Base-by-base conservation (phyloP, 2,329 filamentous ascomycete genomes). In the Trichoderma asperellum region DNA sequence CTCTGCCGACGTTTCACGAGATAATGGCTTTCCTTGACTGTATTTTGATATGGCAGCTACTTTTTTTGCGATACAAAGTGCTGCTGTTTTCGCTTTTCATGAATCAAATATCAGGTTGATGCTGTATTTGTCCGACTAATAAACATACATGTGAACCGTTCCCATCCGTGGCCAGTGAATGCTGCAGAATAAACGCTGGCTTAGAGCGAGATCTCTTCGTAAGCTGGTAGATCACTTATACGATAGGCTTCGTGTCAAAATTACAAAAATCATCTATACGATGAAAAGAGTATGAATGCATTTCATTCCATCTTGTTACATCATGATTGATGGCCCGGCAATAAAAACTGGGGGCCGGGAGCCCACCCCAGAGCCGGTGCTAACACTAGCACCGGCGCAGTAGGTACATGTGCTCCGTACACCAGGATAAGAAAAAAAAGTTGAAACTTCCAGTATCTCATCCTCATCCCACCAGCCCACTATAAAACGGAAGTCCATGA, bases 401-500 rank as follows among this genome's bases (percentile, higher is more conserved):
- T 32, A 32, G 32, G 32, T 32, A 32, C 32, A 49, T 21, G 10
- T 49, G 32, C 43, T 37, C 56, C 65, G 56, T 24, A 53, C 24
- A 43, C 18, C 40, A n/a, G 24, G 57, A 68, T 57, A 59, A 67
- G 37, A 52, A 61, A 68, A 60, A 68, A 68, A 68, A 68, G 57
- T 52, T n/a, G 27, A 56, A 35, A 40, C 49, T 57, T 56, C 32
- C 18, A 21, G 18, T 34, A 63, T 29, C 58, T 18, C n/a, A 63
- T 29, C 58, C 21, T 34, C 37, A 63, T 49, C 27, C 37, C 66
- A 56, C 58, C 35, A 62, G 35, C 4, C n/a, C 21, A 56, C 37
- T 18, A 49, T 29, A 7, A 16, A 40, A 24, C 34, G 12, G 21
- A 24, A 34, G 52, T 40, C 4, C 52, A 62, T 43, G 35, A 71